Base-by-base conservation (phyloP, 2,329 filamentous ascomycete genomes). In the Colletotrichum tamarilloi region DNA sequence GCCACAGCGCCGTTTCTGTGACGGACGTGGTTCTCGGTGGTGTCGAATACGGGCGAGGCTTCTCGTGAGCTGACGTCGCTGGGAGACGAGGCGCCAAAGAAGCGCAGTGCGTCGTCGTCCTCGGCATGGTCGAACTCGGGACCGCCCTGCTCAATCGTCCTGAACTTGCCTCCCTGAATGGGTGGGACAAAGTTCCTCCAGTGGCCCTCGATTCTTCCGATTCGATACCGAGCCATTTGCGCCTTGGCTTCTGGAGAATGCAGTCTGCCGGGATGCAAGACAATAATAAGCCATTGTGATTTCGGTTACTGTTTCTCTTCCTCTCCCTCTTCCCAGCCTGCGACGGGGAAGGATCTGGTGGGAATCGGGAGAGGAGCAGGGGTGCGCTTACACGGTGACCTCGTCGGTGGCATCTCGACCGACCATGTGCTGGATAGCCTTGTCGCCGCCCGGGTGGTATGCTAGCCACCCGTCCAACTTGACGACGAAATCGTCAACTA, bases 341-440 rank as follows among this genome's bases (percentile, higher is more conserved):
- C 16, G 42, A 49, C 42, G 42, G 42, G 19, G 19, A 49, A 49
- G 42, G 19, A 49, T 22, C 19, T 22, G 19, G 19, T 56, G 49
- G 22, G 53, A 35, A 11, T 53, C 7, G n/a, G n/a, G 5, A 8
- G 35, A 66, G 16, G 22, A n/a, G 22, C 32, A 59, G 26, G 56
- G 68, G 68, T 73, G 63, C 58, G 87, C 92, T 63, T 88, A 98
- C 94, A 92, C 94, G 82, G 93, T 94, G 74, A 98, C 92, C 84
- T 98, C 97, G 82, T 98, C 95, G 12, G 96, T 98, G 63, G 95
- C 96, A 90, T 98, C 95, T 83, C 93, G 91, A 74, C 95, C 95
- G 74, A 98, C 90, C 95, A 98, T 97, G 81, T 99, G 97, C 81
- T 91, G 87, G 76, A 99, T 97, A 67, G 96, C 90, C 84, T 95